Evolutionary conservation across 2,329 filamentous ascomycete genomes (phyloP), one percentile per base, ranked within the genome.

Genomic region (Tolypocladium album): DNA sequence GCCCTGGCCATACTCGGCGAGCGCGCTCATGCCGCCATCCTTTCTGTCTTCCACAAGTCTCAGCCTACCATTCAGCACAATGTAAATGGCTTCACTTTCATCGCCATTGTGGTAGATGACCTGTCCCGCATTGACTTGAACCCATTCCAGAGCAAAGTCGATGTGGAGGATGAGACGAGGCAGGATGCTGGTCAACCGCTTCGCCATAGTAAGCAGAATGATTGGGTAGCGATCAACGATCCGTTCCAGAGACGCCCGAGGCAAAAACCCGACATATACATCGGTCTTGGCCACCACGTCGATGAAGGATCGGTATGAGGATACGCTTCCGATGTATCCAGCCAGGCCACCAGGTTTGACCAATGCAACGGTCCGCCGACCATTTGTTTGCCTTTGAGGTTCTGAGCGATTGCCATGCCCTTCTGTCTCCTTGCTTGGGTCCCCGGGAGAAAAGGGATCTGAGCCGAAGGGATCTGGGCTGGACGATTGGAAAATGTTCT

Each of bases 221-320:
- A 96, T 90, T 0, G 94, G 94, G 69, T 97, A 94, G 65, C 86
- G 87, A 65, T 99, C 94, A 1, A 96, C 91, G 55, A 99, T 94
- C 64, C 92, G 84, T 70, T 99, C 94, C 36, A 99, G 80, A 0
- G 92, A 89, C 0, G 86, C 82, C 38, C 92, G 83, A 0, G 94
- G 94, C 15, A 99, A 77, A 65, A 99, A 99, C 1, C 94, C 94
- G 17, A 99, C 94, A 68, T 97, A 97, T 2, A 97, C 94, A 74
- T 99, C 94, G 0, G 95, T 99, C 75, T 97, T 97, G 3, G 94
- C 95, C 43, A 93, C 89, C 1, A 99, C 92, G 69, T 97, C 93
- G 24, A 96, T 94, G 70, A 97, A 97, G 0, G 94, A 99, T 34
- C 94, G 82, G 71, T 97, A 96, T 0, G 92, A 96, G 2, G 94